A percentile compares a stretch with the other conserved stretches of the same genome.
Conservation (phyloP, 148 eudicot genomes). For the Rhododendron vialii region DNA sequence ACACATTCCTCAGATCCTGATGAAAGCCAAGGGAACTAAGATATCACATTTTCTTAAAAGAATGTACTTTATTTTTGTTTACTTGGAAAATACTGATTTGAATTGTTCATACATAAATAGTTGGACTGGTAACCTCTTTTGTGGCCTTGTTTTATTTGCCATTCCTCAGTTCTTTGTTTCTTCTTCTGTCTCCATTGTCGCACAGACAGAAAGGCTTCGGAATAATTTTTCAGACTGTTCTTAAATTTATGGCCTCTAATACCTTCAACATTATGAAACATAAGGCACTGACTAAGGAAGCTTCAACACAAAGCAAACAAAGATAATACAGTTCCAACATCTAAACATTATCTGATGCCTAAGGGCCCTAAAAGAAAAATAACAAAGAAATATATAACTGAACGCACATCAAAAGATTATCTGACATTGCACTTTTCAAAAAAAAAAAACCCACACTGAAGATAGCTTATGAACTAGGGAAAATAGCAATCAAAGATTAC, state of each 20-base stretch:
- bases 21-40: neutral
- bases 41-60: neutral
- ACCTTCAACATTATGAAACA: neutral
- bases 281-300: neutral
- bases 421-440: neutral
- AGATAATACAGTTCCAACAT: neutral
- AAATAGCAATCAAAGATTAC: conserved; percentile 13
- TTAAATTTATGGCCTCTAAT: neutral
- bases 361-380: neutral
- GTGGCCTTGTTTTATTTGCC: neutral
- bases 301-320: neutral
- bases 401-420: neutral
- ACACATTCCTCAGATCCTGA: neutral
- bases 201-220: neutral
- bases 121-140: neutral
- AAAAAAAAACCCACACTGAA: neutral
- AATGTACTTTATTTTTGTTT: neutral
- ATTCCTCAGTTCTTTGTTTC: neutral
- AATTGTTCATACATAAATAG: neutral
- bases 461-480: neutral
- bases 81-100: neutral
- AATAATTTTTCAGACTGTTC: neutral
- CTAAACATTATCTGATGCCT: neutral
- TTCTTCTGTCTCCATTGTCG: neutral
- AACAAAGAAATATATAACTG: neutral